These are phyloP conservation scores for Claviceps digitariae DNA, from an alignment of 2,329 filamentous ascomycete species.

Conservation along the genomic window DNA sequence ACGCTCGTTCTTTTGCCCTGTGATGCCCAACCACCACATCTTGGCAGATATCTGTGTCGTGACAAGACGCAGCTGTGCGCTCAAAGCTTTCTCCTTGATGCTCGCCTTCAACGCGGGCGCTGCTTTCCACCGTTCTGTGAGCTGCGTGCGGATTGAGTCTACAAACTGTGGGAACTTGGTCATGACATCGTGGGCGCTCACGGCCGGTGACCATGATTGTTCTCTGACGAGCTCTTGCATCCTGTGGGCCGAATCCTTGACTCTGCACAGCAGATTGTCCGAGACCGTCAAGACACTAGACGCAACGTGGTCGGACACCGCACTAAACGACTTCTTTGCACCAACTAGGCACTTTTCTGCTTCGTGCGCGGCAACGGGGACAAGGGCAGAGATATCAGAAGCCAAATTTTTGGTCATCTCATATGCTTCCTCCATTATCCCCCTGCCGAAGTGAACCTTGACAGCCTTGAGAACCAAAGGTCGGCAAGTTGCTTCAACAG, in stretches of 20 bases:
- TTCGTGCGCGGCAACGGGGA: slow-evolving; percentile 26
- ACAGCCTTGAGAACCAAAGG: slow-evolving; percentile 50
- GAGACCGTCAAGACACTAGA: slow-evolving; percentile 14
- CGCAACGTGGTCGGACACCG: slow-evolving; percentile 16
- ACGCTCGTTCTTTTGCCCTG: slow-evolving; percentile 33
- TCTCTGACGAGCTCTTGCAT: slow-evolving; percentile 12
- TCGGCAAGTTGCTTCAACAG: slow-evolving; percentile 42
- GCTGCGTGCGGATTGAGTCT: slow-evolving; percentile 22
- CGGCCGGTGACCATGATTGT: slow-evolving; percentile 10
- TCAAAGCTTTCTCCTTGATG: slow-evolving; percentile 1
- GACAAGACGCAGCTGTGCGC: slow-evolving; percentile 28
- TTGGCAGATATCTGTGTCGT: slow-evolving; percentile 42
- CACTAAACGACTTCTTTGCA: slow-evolving; percentile 19
- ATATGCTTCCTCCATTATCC: slow-evolving; percentile 29
- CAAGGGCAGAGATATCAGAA: slow-evolving; percentile 25
- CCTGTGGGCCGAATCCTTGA: slow-evolving; percentile 10
- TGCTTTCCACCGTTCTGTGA: slow-evolving; percentile 8
- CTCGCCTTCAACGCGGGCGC: background rate
- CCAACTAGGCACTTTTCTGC: slow-evolving; percentile 24
- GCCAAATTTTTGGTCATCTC: slow-evolving; percentile 31
- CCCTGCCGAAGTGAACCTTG: slow-evolving; percentile 43
- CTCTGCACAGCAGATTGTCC: slow-evolving; percentile 13
- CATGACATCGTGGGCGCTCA: slow-evolving; percentile 9
- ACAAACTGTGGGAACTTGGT: slow-evolving; percentile 11
- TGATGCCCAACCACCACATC: slow-evolving; percentile 42